Evolutionary conservation across 2,329 filamentous ascomycete species (phyloP).

Genomic region (Fusarium temperatum): DNA sequence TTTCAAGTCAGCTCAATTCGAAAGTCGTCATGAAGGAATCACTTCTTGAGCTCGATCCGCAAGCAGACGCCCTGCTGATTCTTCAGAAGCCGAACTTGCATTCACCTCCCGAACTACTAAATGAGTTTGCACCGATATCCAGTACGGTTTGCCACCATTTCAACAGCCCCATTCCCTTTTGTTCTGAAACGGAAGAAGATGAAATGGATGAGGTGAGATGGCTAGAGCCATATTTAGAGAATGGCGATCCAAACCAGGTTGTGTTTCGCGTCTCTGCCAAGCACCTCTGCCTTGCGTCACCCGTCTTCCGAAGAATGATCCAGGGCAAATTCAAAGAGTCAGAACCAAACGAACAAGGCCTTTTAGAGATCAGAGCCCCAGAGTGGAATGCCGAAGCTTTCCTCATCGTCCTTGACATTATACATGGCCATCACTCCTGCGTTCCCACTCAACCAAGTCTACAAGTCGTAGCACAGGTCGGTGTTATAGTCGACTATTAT

Average conservation of each 20-base stretch:
- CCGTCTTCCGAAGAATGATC: neutral
- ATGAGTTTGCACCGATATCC: too few species aligned
- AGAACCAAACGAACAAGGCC: neutral
- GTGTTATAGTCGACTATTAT: too few species aligned
- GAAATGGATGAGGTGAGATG: neutral
- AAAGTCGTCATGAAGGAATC: neutral
- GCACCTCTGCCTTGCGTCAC: neutral
- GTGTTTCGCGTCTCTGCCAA: neutral
- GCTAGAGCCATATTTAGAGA: neutral
- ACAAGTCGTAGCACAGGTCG: too few species aligned
- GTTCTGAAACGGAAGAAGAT: too few species aligned
- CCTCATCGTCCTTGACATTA: neutral
- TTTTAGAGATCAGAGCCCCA: neutral
- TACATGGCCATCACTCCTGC: neutral
- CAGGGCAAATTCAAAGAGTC: neutral
- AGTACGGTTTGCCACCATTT: too few species aligned
- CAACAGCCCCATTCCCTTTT: too few species aligned
- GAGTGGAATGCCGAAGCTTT: neutral
- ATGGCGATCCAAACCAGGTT: neutral
- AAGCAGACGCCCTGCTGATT: neutral
- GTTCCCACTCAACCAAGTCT: too few species aligned
- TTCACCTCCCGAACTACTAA: too few species aligned
- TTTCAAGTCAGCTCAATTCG: too few species aligned
- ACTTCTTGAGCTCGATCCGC: neutral
- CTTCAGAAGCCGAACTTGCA: neutral